Evolutionary conservation across 768 basidiomycete species (phyloP), one percentile per base, ranked within the genome.

Genomic region (Kwoniella dendrophila): DNA sequence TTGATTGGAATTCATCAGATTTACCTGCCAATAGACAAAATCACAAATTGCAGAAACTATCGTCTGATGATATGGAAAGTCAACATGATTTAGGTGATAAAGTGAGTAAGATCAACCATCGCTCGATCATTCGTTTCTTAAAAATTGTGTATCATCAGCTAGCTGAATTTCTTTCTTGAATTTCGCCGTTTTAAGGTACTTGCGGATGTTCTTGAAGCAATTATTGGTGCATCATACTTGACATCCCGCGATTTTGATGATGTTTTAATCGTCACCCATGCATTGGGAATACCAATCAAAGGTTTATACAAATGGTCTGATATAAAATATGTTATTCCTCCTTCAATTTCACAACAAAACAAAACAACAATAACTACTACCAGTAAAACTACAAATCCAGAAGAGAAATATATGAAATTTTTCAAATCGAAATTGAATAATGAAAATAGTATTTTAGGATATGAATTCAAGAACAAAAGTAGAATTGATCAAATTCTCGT

Each of bases 141-240:
- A n/a, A n/a, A n/a, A n/a, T n/a, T n/a, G n/a, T n/a, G 27, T 33
- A 29, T 3, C 30, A 33, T 27, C 7, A 57, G 2, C 51, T 29
- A 20, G 7, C 47, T 54, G 43, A 40, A 14, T 12, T 16, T 44
- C 52, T 8, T 26, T 7, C 33, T 24, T 3, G 4, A 27, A 32
- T 30, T 38, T 38, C 36, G 8, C 16, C 12, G 33, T 49, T 41
- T 43, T 8, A 14, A 75, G 73, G 51, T 60, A 30, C 29, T 72
- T 6, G 73, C 73, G 11, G 73, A 75, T 55, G 71, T 75, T 2
- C 62, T 60, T 3, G 73, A 75, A 61, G 64, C 73, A 8, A 49
- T 72, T 2, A 56, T 75, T 30, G 73, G 61, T 11, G 71, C 73
- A 2, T 61, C 67, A 5, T 72, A 72, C 45, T 53, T 72, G 11